phyloP scores from a whole-genome alignment of 2,329 filamentous ascomycete species.

The Sarocladium kiliense region DNA sequence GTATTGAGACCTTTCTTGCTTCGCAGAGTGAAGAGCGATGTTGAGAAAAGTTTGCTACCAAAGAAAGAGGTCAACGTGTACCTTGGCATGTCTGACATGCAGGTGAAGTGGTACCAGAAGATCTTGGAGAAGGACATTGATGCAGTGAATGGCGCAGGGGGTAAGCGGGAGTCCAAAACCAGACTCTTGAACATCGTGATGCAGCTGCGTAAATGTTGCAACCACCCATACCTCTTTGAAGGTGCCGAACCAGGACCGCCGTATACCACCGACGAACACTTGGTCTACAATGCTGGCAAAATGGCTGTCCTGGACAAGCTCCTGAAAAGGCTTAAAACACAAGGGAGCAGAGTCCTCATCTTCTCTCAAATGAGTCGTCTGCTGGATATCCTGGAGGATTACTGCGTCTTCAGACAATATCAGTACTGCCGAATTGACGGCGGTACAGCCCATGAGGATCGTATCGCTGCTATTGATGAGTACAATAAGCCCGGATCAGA shows the following conservation, averaged over 20 bases:
- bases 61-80: constrained; percentile 98
- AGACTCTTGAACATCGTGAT: constrained; percentile 97
- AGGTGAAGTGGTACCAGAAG: constrained; percentile 98
- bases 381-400: constrained; percentile 94
- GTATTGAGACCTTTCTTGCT: constrained; percentile 91
- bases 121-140: constrained; percentile 99
- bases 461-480: constrained; percentile 94
- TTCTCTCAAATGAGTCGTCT: constrained; percentile 99
- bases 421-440: constrained; percentile 98
- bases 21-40: constrained; percentile 92
- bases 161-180: constrained; percentile 96
- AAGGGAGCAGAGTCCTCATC: constrained; percentile 93
- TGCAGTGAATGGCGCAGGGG: constrained; percentile 92
- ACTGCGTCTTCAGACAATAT: constrained; percentile 91
- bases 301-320: constrained; percentile 97
- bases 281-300: constrained; percentile 90
- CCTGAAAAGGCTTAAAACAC: constrained; percentile 71
- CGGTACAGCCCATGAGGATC: constrained; percentile 93
- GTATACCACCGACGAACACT: constrained; percentile 95
- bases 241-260: constrained; percentile 95
- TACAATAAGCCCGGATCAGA: constrained; percentile 96
- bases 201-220: constrained; percentile 98
- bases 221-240: constrained; percentile 97
- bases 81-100: constrained; percentile 98
- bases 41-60: constrained; percentile 93